Evolutionary conservation across 495 filamentous ascomycete genomes (phyloP), one percentile per base, ranked within the genome.

Genomic region (Rusavskia elegans): DNA sequence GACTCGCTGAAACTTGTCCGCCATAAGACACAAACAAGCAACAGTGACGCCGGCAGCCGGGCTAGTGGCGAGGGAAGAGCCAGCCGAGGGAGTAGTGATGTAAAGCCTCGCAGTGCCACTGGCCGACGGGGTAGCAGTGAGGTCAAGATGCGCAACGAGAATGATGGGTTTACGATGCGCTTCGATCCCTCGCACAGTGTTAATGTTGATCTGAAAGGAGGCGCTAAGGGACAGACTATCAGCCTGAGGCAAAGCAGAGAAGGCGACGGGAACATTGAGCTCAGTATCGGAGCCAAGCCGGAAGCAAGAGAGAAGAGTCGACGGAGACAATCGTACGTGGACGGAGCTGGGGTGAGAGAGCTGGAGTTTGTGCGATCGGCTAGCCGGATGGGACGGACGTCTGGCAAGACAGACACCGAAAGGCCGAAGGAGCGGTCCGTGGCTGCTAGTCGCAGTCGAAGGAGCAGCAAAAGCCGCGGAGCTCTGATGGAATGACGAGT

Each of bases 161-260:
- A 50, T 7, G 54, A 57, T 19, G 39, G 50, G 5, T 45, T 61
- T 17, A 39, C 52, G 0, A 54, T 61, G 45, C 57, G 54, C 41
- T 57, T 59, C 49, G 54, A 55, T 20, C 35, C 57, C 5, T 55
- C 56, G 9, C 53, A 96, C 66, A 88, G 87, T 56, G 88, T 93
- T 57, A 95, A 95, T 70, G 89, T 96, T 55, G 87, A 85, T 54
- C 72, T 98, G 39, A 88, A 95, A 70, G 89, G 90, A 60, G 79
- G 86, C 52, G 86, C 94, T 55, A 88, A 97, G 62, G 89, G 89
- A 51, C 84, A 88, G 57, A 95, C 89, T 45, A 74, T 99, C 55
- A 95, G 86, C 75, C 92, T 97, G 51, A 39, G 53, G n/a, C 92
- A 97, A 77, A 95, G 36, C 23, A 57, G 29, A 17, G 57, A 59